Base-by-base conservation (phyloP, 2,329 filamentous ascomycete species). In the Aspergillus intermedius region DNA sequence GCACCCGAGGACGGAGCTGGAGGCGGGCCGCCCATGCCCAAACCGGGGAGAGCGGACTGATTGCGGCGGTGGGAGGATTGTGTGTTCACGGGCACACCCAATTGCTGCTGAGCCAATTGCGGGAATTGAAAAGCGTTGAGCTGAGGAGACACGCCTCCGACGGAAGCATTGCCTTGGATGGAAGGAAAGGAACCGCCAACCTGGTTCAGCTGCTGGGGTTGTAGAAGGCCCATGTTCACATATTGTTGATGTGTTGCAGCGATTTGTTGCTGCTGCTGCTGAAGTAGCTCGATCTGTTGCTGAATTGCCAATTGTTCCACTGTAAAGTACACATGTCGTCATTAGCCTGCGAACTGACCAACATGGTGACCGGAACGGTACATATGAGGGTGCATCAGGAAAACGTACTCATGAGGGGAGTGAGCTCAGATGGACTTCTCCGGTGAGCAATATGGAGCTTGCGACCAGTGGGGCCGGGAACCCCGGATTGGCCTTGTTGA, bases 221-320 rank as follows among this genome's bases (percentile, higher is more conserved):
- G 86, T 62, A 97, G 84, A 80, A 97, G 90, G 69, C 89, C 89
- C 87, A 96, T 91, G 71, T 93, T 95, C 63, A 95, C 86, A 77
- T 95, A 96, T 74, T 97, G 91, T 74, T 96, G 91, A 66, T 96
- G 90, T 56, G 89, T 93, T 61, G 89, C 89, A 73, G 94, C 88
- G 66, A 97, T 94, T 69, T 96, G 91, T 72, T 97, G 91, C 70
- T 97, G 93, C 71, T 97, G 93, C 70, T 95, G 90, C 76, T 97
- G 91, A 65, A 97, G 80, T 67, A 94, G 81, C 74, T 97, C 91
- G 66, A 97, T 96, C 74, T 97, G 91, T 77, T 96, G 91, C 75
- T 95, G 91, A 68, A 97, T 91, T 67, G 89, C 89, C 67, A 95
- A 82, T 80, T 96, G 91, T 77, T 96, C 91, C 88, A 96, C 91